Evolutionary conservation across 345 rosid genomes (phyloP).

Genomic region (Brassica rapa): DNA sequence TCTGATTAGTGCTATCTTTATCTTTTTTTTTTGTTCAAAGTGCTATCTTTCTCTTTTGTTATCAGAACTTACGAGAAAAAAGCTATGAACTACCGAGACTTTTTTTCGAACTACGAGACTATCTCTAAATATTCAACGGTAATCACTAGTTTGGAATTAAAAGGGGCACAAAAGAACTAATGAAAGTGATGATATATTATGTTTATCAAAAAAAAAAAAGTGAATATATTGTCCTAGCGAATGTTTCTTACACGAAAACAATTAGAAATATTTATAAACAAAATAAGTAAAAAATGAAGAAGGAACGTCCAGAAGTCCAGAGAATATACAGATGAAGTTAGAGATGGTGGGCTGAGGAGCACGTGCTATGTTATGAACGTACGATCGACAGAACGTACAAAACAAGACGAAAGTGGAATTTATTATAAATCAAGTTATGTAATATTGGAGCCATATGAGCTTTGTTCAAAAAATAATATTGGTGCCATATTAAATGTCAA

Average conservation of each 20-base stretch:
- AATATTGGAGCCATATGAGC: not conserved
- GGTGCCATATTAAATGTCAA: not conserved
- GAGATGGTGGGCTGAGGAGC: slow-evolving; percentile 21
- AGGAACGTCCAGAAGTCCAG: not conserved
- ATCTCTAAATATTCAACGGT: not conserved
- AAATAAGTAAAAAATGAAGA: not conserved
- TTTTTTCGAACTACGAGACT: not conserved
- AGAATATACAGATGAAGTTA: not conserved
- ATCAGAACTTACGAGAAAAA: not conserved
- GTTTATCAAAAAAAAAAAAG: not conserved
- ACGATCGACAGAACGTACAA: slow-evolving; percentile 6
- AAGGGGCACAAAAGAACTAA: not conserved
- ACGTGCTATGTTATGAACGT: slow-evolving; percentile 15
- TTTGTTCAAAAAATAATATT: not conserved
- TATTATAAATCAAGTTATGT: not conserved
- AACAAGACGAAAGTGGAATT: slow-evolving; percentile 21
- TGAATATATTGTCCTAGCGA: not conserved
- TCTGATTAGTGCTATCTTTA: not conserved
- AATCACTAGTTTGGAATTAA: not conserved
- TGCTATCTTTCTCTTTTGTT: not conserved
- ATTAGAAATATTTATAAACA: not conserved
- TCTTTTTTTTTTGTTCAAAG: not conserved
- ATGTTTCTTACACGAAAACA: not conserved
- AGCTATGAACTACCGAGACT: not conserved
- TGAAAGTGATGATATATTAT: not conserved